These are phyloP conservation scores for Dipodascus geniculatus DNA, from an alignment of 805 yeast genomes.

Conservation along the genomic window DNA sequence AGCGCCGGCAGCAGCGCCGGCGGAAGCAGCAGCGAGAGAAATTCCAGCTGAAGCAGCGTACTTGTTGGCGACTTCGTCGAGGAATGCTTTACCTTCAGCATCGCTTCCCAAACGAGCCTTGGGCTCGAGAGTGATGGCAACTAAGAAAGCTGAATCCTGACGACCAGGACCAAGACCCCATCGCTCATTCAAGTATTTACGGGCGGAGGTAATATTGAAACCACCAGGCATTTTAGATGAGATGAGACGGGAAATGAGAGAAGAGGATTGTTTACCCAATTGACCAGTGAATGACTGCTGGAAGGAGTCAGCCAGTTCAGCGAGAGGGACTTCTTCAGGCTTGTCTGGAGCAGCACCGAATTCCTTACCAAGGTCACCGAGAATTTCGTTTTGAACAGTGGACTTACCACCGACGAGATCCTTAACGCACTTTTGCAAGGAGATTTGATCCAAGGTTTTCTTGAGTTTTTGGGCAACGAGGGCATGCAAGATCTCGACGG, in stretches of 20 bases:
- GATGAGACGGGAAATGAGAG: conserved; percentile 81
- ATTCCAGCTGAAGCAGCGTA: conserved; percentile 80
- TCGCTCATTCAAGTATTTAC: conserved; percentile 82
- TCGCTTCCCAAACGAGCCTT: conserved; percentile 78
- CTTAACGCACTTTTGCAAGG: conserved; percentile 87
- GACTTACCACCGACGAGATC: conserved; percentile 98
- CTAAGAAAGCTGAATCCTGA: conserved; percentile 79
- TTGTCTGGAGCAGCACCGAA: conserved; percentile 97
- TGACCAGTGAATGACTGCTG: conserved; percentile 83
- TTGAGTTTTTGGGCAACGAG: conserved; percentile 93
- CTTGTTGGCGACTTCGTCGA: conserved; percentile 71
- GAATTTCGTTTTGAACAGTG: conserved; percentile 94
- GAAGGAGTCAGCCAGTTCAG: conserved; percentile 89
- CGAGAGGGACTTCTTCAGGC: conserved; percentile 96
- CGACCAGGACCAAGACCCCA: conserved; percentile 92
- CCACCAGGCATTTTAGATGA: conserved; percentile 99
- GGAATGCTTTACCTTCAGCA: conserved; percentile 79
- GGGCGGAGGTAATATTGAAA: conserved; percentile 79
- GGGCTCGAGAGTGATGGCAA: conserved; percentile 85
- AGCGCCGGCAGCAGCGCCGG: conserved; percentile 33
- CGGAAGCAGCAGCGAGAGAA: conserved; percentile 52
- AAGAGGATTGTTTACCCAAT: conserved; percentile 87
- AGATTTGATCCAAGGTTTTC: conserved; percentile 75
- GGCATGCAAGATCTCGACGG: conserved; percentile 70
- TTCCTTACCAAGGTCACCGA: conserved; percentile 98